Conservation (phyloP, 2,329 filamentous ascomycete species). For the Paraconiothyrium brasiliense region DNA sequence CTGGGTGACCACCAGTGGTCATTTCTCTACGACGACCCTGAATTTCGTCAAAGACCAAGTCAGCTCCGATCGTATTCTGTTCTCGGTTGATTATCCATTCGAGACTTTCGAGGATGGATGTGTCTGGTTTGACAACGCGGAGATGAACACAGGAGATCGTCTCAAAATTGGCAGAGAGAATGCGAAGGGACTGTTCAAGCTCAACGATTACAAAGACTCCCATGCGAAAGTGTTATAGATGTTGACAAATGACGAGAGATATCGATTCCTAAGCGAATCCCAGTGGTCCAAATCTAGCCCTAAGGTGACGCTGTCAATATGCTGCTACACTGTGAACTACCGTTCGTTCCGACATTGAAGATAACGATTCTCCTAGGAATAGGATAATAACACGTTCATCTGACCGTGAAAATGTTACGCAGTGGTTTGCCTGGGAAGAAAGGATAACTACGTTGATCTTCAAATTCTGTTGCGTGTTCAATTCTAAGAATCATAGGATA, state of each 20-base stretch:
- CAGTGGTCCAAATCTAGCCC: neutral
- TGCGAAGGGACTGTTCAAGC: slow-evolving; percentile 55
- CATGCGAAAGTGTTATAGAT: slow-evolving; percentile 18
- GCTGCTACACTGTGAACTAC: too few relatives aligned
- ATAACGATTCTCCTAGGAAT: too few relatives aligned
- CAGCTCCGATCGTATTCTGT: slow-evolving; percentile 61
- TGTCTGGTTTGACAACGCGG: slow-evolving; percentile 54
- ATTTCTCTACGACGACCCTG: slow-evolving; percentile 64
- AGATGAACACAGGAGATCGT: slow-evolving; percentile 49
- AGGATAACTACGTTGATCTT: too few relatives aligned
- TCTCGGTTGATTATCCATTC: slow-evolving; percentile 64
- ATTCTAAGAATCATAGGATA: too few relatives aligned
- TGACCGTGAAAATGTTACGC: too few relatives aligned
- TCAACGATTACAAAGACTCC: slow-evolving; percentile 33
- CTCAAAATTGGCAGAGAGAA: slow-evolving; percentile 59
- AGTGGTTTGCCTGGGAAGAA: too few relatives aligned
- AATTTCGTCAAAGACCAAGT: slow-evolving; percentile 61
- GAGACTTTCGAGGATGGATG: slow-evolving; percentile 56
- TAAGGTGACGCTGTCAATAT: too few relatives aligned
- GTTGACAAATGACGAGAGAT: neutral
- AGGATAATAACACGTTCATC: too few relatives aligned
- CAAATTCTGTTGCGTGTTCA: too few relatives aligned
- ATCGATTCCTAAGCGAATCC: neutral
- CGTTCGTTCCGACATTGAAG: too few relatives aligned
- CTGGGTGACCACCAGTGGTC: slow-evolving; percentile 66